Base-by-base conservation (phyloP, 164 flowering plant genomes). In the Macadamia integrifolia region DNA sequence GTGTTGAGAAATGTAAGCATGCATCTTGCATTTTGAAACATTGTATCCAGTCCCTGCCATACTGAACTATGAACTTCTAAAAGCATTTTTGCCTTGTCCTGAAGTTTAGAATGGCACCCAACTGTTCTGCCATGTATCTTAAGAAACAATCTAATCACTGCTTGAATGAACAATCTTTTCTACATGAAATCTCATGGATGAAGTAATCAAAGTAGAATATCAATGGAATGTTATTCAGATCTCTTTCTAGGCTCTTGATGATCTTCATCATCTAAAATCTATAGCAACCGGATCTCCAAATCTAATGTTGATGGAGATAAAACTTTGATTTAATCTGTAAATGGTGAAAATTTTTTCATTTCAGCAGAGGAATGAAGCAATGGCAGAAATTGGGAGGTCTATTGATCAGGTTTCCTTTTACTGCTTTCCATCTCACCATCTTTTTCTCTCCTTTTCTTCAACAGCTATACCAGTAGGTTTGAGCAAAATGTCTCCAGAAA, bases 41-140 rank as follows among this genome's bases (percentile, higher is more conserved):
- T 78, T 65, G 78, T 86, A 64, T 95, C 98, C 52, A 95, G 66
- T 75, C 69, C 77, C 70, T 88, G 84, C 99, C 99, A 92, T 43
- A 87, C 88, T 1, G 75, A 66, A 58, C 81, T 74, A 61, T 95
- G 97, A 62, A 80, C 61, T 67, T 89, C 93, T 40, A 92, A 79
- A 49, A 95, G 95, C 75, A 82, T 81, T 77, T 68, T 76, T 48
- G 95, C 90, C 64, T 92, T 95, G 4, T 80, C 80, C 73, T 85
- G 91, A 58, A 95, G 77, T 32, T 59, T 71, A 31, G 85, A 58
- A 63, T 82, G 85, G 56, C 86, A 40, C 35, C 97, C 72, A 40
- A 95, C 76, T 31, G 97, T 82, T 79, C 92, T 97, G 23, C 99
- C 98, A 64, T 92, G 99, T 64, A 92, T 88, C 98, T 92, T 95